A percentile compares a stretch with the other conserved stretches of the same genome.
Conservation (phyloP, 345 rosid genomes). For the Xanthoceras sorbifolium region DNA sequence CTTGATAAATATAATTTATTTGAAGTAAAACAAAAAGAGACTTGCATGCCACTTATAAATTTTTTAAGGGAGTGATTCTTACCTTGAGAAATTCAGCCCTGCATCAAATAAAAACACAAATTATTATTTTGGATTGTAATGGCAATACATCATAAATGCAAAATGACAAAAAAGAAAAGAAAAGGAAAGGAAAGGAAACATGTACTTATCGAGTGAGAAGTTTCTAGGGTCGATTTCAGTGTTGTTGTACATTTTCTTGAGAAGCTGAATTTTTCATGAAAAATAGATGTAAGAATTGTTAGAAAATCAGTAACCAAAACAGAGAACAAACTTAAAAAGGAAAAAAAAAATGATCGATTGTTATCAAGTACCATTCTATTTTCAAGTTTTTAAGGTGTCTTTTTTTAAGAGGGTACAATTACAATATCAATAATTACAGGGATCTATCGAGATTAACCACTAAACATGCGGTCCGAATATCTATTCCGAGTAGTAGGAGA, state of each 20-base stretch:
- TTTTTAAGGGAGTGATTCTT: neutral
- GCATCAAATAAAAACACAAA: slow-evolving; percentile 6
- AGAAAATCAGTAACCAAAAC: too few relatives aligned
- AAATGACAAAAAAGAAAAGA: neutral
- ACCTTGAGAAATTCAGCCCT: slow-evolving; percentile 23
- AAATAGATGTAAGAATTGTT: too few relatives aligned
- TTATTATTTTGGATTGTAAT: neutral
- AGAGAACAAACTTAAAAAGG: too few relatives aligned
- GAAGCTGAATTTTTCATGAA: slow-evolving; percentile 2
- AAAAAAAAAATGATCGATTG: neutral
- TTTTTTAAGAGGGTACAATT: too few relatives aligned
- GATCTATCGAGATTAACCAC: too few relatives aligned
- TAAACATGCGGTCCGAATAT: too few relatives aligned
- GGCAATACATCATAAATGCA: too few relatives aligned
- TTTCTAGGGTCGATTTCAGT: neutral
- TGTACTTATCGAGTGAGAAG: slow-evolving; percentile 9
- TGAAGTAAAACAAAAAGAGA: neutral
- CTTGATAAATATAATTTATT: neutral
- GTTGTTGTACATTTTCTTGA: slow-evolving; percentile 18
- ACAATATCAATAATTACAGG: too few relatives aligned
- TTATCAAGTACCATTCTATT: neutral
- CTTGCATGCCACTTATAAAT: too few relatives aligned
- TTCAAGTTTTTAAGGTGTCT: too few relatives aligned
- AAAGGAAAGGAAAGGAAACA: too few relatives aligned
- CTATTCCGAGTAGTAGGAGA: too few relatives aligned